A percentile compares a stretch with the other conserved stretches of the same genome.
These are phyloP conservation scores for Yamadazyma taylorii DNA, from an alignment of 1,139 yeast genomes.

Conservation along the genomic window DNA sequence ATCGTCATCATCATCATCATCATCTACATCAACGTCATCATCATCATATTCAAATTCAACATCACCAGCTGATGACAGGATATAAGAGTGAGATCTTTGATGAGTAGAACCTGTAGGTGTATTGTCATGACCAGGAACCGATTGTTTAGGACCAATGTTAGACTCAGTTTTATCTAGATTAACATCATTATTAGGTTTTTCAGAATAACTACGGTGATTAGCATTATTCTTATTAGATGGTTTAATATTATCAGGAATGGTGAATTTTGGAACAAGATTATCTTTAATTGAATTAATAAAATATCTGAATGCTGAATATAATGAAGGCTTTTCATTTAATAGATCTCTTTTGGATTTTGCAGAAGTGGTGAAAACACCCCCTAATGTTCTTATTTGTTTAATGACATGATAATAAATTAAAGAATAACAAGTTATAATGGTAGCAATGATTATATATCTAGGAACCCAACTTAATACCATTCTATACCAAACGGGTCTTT, in stretches of 20 bases:
- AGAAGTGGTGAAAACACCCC: slow-evolving; percentile 44
- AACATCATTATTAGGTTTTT: background rate
- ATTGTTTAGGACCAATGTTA: slow-evolving; percentile 5
- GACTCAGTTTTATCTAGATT: background rate
- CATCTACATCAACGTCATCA: slow-evolving; percentile 11
- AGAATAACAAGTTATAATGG: slow-evolving; percentile 65
- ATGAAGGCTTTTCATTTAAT: slow-evolving; percentile 30
- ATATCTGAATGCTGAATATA: slow-evolving; percentile 36
- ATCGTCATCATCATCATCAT: slow-evolving; percentile 13
- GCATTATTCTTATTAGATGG: background rate
- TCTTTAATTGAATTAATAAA: slow-evolving; percentile 26
- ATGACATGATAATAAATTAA: slow-evolving; percentile 75
- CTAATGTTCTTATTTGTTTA: slow-evolving; percentile 53
- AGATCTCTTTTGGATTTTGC: slow-evolving; percentile 16
- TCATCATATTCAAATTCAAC: slow-evolving; percentile 1
- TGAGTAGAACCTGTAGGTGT: slow-evolving; percentile 4
- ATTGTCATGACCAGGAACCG: background rate
- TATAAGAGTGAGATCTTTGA: slow-evolving; percentile 9
- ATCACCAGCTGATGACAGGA: slow-evolving; percentile 1
- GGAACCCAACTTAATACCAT: slow-evolving; percentile 82
- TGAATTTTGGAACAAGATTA: slow-evolving; percentile 29
- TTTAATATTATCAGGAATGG: slow-evolving; percentile 24
- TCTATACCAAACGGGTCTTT: slow-evolving; percentile 72
- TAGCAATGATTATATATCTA: slow-evolving; percentile 63
- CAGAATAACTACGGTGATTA: background rate